Percentiles rank a stretch among this genome's conserved stretches.
phyloP scores from a whole-genome alignment of 1,139 yeast species.

The Blastobotrys capitulatus region DNA sequence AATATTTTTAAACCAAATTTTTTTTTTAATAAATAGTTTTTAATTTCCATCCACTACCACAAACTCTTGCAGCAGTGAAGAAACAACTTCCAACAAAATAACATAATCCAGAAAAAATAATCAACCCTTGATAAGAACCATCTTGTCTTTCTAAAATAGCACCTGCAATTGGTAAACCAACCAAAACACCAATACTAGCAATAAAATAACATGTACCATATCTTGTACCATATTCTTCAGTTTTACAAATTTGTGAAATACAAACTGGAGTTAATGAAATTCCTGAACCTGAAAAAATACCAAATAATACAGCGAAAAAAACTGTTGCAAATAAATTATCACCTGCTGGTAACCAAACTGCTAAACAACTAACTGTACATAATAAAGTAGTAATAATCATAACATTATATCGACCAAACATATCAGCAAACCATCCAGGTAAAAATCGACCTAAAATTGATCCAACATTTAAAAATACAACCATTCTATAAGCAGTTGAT shows the following conservation, averaged over 20 bases:
- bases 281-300: constrained; percentile 48
- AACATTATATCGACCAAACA: constrained; percentile 48
- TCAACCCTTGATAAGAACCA: constrained; percentile 29
- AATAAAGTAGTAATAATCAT: constrained; percentile 40
- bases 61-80: constrained; percentile 25
- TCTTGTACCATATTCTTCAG: constrained; percentile 60
- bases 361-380: constrained; percentile 34
- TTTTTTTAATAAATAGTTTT: constrained; percentile 12
- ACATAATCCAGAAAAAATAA: constrained; percentile 29
- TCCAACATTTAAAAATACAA: constrained; percentile 43
- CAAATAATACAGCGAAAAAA: constrained; percentile 47
- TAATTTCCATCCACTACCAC: constrained; percentile 26
- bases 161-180: constrained; percentile 50
- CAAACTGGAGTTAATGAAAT: constrained; percentile 44
- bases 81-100: constrained; percentile 25
- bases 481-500: constrained; percentile 39
- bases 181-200: constrained; percentile 53
- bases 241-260: constrained; percentile 53
- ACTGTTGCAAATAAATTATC: constrained; percentile 38
- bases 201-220: constrained; percentile 66
- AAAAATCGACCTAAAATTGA: constrained; percentile 45
- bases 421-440: constrained; percentile 47
- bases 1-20: too few relatives aligned
- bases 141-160: constrained; percentile 33
- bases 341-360: constrained; percentile 53